Base-by-base conservation (phyloP, 2,329 filamentous ascomycete genomes). In the Nothomitra cinnamomea region DNA sequence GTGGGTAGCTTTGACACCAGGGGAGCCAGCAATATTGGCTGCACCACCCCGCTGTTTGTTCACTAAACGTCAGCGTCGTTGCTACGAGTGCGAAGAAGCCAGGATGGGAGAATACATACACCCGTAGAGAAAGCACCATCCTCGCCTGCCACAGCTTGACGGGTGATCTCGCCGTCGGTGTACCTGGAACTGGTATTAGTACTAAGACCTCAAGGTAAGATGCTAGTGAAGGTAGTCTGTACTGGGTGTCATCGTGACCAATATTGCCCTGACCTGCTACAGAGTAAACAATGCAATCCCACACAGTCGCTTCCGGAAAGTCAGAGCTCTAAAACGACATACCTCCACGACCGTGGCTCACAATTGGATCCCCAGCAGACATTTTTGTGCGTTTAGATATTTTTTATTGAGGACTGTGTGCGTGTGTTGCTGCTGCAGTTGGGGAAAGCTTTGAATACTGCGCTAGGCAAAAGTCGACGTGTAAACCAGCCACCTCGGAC, bases 81-180 rank as follows among this genome's bases (percentile, higher is more conserved):
- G 13, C 21, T 35, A 35, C 10, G 17, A 42, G 47, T 21, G 15
- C 38, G 12, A 50, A 41, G 32, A 43, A 36, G 6, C 42, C 22
- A 49, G 35, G 10, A 10, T 40, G 24, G 12, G 38, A 17, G 6
- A 19, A 21, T 36, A 57, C 59, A 32, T 56, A 63, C 61, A n/a
- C 61, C 61, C 32, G 60, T 57, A 25, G 59, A 61, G 63, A 72
- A 79, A 43, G 75, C 73, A 59, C 77, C 77, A 58, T 79, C 76
- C 25, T 54, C 28, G 58, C 76, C 76, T 62, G 70, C 69, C 2
- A 67, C 62, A 51, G 76, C 77, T 43, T 70, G 62, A 49, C 78
- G 76, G 54, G 77, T 76, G 53, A 83, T 76, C 58, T 78, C 76
- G 60, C 78, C 79, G 58, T 83, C 79, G 57, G 73, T 72, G 62